Percentiles rank a stretch among this genome's conserved stretches.
Conservation (phyloP, 257 asterid species). For the Fraxinus anomala region DNA sequence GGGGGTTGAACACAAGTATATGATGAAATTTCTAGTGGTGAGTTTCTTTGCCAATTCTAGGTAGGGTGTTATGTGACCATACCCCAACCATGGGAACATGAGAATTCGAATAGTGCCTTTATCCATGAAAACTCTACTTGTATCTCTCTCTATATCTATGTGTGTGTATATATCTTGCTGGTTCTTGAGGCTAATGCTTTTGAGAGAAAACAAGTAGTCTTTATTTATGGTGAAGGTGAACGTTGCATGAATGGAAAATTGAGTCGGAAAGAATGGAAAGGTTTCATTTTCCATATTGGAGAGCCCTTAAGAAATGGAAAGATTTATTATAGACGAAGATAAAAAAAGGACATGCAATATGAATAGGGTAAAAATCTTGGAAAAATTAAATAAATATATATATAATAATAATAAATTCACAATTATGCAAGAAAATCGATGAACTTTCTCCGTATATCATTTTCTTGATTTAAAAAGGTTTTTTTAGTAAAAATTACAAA, state of each 20-base stretch:
- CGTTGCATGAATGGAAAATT: constrained; percentile 18
- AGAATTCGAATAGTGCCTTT: constrained; percentile 20
- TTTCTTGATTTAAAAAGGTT: neutral
- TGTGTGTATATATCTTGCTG: neutral
- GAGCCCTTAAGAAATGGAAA: neutral
- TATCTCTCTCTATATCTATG: neutral
- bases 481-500: neutral
- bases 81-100: constrained; percentile 56
- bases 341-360: neutral
- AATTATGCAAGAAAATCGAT: neutral
- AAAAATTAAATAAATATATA: neutral
- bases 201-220: neutral
- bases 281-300: constrained; percentile 3
- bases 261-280: neutral
- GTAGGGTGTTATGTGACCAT: constrained; percentile 57
- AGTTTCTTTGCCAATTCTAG: constrained; percentile 52
- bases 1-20: constrained; percentile 44
- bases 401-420: neutral
- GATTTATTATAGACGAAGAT: neutral
- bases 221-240: constrained; percentile 12
- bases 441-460: neutral
- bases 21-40: constrained; percentile 32
- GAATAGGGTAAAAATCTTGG: neutral
- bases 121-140: neutral
- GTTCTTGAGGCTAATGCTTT: neutral